phyloP scores from a whole-genome alignment of 176 grass and related monocot species.

The Stipa capillata region DNA sequence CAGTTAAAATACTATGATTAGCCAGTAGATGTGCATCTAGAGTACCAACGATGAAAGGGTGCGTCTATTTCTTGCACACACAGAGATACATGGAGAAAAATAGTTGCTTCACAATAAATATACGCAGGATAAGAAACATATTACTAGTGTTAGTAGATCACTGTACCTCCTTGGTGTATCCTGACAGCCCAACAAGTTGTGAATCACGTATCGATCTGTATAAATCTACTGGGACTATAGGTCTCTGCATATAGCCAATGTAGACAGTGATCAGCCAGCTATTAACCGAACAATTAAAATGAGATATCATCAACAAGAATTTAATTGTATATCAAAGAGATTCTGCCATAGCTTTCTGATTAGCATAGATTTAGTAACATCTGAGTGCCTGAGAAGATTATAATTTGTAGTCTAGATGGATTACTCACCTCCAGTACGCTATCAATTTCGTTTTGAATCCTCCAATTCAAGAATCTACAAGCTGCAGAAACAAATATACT shows the following conservation, averaged over 20 bases:
- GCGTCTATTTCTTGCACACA: background rate
- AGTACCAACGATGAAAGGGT: background rate
- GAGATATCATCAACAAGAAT: background rate
- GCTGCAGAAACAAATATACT: conserved; percentile 37
- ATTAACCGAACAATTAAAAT: background rate
- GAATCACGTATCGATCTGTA: conserved; percentile 81
- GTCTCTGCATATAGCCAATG: conserved; percentile 58
- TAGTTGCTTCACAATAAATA: background rate
- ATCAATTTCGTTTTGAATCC: conserved; percentile 88
- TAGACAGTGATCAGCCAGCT: conserved; percentile 15
- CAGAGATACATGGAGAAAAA: background rate
- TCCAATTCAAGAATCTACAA: conserved; percentile 92
- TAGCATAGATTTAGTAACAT: background rate
- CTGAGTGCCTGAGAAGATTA: background rate
- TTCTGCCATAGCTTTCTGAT: background rate
- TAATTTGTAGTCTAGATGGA: conserved; percentile 13
- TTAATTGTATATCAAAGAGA: background rate
- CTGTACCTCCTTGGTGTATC: conserved; percentile 81
- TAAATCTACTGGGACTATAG: conserved; percentile 74
- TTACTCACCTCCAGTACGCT: conserved; percentile 67
- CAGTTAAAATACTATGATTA: background rate
- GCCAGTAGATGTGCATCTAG: background rate
- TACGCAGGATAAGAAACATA: background rate
- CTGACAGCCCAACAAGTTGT: conserved; percentile 90
- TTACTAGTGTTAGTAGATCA: conserved; percentile 6